Conservation (phyloP, 306 rosid species). For the Citrullus mucosospermus region DNA sequence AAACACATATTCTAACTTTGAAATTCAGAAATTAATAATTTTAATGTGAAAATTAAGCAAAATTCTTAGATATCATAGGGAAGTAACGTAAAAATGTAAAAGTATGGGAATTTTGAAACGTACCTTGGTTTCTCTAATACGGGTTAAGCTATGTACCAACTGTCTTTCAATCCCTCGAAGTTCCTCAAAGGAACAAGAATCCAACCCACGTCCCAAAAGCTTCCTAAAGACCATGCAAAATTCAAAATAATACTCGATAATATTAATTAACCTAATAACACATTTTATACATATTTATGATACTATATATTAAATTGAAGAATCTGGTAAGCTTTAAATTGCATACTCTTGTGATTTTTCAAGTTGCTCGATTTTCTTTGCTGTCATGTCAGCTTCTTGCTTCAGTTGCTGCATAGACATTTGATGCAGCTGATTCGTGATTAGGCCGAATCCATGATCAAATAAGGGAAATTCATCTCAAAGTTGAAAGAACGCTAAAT, state of each 20-base stretch:
- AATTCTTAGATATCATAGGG: too few relatives aligned
- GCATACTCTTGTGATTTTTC: constrained; percentile 37
- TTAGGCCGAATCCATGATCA: background rate
- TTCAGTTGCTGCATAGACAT: constrained; percentile 34
- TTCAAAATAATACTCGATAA: background rate
- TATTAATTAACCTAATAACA: background rate
- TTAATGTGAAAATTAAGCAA: too few relatives aligned
- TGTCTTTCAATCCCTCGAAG: constrained; percentile 26
- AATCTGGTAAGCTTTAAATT: background rate
- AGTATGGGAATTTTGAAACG: background rate
- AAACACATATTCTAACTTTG: too few relatives aligned
- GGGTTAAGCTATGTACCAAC: constrained; percentile 29
- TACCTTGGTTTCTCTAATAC: constrained; percentile 46
- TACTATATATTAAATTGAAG: background rate
- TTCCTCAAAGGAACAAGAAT: constrained; percentile 37
- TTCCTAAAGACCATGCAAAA: constrained; percentile 25
- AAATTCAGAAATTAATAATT: too few relatives aligned
- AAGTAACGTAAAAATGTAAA: too few relatives aligned
- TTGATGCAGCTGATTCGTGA: background rate
- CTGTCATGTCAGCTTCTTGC: constrained; percentile 27
- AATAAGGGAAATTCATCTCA: too few relatives aligned
- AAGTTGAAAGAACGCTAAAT: too few relatives aligned
- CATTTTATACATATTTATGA: background rate
- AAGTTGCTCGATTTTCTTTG: constrained; percentile 39
- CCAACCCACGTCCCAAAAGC: constrained; percentile 36